Evolutionary conservation across 306 rosid species (phyloP).

Genomic region (Gynostemma pentaphyllum): DNA sequence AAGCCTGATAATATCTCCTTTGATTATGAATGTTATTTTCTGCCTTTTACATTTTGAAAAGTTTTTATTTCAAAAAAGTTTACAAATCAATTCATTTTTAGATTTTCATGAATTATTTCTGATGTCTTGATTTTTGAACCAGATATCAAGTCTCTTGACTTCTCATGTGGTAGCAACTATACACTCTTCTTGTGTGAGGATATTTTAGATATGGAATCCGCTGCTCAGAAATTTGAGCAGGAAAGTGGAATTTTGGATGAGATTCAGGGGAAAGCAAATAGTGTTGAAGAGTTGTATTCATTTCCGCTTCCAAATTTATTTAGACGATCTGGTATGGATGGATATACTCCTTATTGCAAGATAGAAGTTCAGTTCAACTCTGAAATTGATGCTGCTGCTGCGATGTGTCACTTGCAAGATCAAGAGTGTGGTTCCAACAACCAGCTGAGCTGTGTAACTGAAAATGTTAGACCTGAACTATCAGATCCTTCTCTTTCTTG

Average conservation of each 20-base stretch:
- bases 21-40: neutral
- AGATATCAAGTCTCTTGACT: slow-evolving; percentile 58
- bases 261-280: slow-evolving; percentile 32
- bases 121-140: slow-evolving; percentile 12
- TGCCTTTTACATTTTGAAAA: neutral
- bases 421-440: slow-evolving; percentile 25
- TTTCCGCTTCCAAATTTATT: slow-evolving; percentile 37
- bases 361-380: slow-evolving; percentile 43
- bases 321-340: slow-evolving; percentile 41
- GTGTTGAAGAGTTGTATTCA: slow-evolving; percentile 45
- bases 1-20: neutral
- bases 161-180: slow-evolving; percentile 51
- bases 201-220: slow-evolving; percentile 70
- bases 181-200: slow-evolving; percentile 64
- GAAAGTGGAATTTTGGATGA: slow-evolving; percentile 41
- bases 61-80: neutral
- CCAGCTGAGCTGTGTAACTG: slow-evolving; percentile 23
- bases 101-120: neutral
- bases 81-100: neutral
- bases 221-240: slow-evolving; percentile 71
- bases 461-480: slow-evolving; percentile 26
- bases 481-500: slow-evolving; percentile 44
- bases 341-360: slow-evolving; percentile 60
- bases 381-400: slow-evolving; percentile 25
- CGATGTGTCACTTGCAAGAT: slow-evolving; percentile 24